Evolutionary conservation across 345 rosid genomes (phyloP).

Genomic region (Salix udensis): DNA sequence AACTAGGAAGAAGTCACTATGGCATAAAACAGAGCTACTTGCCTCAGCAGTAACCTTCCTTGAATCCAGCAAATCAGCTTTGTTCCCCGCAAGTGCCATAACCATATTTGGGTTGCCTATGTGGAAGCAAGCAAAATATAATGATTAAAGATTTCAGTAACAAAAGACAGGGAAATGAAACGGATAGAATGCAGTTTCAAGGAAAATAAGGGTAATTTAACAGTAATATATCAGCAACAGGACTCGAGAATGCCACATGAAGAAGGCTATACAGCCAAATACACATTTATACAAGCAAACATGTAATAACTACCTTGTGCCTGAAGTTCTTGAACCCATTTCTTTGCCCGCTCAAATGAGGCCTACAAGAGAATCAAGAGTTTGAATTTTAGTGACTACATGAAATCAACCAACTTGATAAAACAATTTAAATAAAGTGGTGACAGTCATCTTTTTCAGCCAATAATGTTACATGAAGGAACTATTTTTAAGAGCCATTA

Average conservation of each 20-base stretch:
- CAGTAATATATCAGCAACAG: not conserved
- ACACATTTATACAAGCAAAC: not conserved
- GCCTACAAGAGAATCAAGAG: constrained; percentile 37
- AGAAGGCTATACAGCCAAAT: not conserved
- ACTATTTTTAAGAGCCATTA: not conserved
- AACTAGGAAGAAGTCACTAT: not conserved
- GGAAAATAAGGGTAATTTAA: not conserved
- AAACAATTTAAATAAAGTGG: not conserved
- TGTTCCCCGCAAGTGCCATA: constrained; percentile 91
- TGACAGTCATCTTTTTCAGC: not conserved
- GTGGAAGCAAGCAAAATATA: constrained; percentile 7
- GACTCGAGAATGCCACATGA: not conserved
- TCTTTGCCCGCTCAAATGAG: constrained; percentile 92
- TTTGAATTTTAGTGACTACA: not conserved
- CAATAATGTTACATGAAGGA: not conserved
- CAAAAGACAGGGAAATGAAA: not conserved
- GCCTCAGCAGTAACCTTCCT: constrained; percentile 76
- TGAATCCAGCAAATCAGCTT: constrained; percentile 79
- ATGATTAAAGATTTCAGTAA: not conserved
- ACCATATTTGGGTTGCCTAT: constrained; percentile 89
- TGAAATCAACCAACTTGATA: not conserved
- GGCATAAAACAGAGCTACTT: constrained; percentile 25
- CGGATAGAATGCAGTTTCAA: not conserved
- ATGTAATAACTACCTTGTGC: constrained; percentile 63
- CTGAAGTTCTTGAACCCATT: constrained; percentile 97